Evolutionary conservation across 1,284 basidiomycete genomes (phyloP), one percentile per base, ranked within the genome.

Genomic region (Ceratobasidium theobromae): DNA sequence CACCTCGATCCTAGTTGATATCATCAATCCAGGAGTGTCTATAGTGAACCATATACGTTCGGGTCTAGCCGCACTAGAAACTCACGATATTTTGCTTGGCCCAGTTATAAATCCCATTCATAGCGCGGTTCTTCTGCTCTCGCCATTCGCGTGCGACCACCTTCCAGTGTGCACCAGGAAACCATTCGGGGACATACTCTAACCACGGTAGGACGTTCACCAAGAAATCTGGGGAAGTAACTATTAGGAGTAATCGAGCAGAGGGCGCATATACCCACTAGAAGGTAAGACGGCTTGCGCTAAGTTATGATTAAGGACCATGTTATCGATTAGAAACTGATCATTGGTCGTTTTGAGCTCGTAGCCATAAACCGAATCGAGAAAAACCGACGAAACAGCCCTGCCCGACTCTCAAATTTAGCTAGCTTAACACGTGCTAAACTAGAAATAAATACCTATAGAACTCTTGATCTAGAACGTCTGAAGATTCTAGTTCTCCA

Each of bases 161-260:
- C 41, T 67, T 60, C 49, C 49, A 67, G 21, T 45, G 21, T 33
- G 66, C 48, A 11, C 57, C 57, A 8, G 66, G 66, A 21, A 67
- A 35, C 66, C 66, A 67, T 9, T 67, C 66, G 3, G 66, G 66
- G 23, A 67, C 16, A n/a, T 60, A 43, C 12, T 23, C 32, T 8
- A 67, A 28, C 21, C 18, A 52, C 8, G 66, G 66, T 21, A 62
- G 28, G 18, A 41, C 32, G 33, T 67, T 62, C 21, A 67, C 66
- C 18, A 67, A 6, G 23, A 67, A 67, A 41, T 53, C 60, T 53
- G n/a, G 21, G 18, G 25, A n/a, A 14, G 33, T 14, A 41, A 14
- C 21, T 51, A 35, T 23, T 51, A 41, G 53, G 9, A 30, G 21
- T 11, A 16, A n/a, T 28, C 9, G 27, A 9, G 3, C 23, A 12